Conservation (phyloP, 805 yeast species). For the Yarrowia bubula region DNA sequence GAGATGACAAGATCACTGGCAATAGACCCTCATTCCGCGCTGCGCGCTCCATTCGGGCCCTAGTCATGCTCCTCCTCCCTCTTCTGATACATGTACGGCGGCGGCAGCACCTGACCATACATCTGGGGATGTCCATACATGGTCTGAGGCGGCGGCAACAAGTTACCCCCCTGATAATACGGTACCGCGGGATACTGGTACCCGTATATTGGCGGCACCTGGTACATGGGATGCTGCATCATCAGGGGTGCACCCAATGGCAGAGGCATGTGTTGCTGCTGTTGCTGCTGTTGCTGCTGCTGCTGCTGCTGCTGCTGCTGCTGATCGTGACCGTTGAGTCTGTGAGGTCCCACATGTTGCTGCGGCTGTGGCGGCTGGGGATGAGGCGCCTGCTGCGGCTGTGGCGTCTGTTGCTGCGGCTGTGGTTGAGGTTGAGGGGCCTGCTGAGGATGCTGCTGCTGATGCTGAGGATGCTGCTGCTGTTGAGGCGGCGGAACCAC, state of each 20-base stretch:
- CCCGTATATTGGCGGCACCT: constrained; percentile 24
- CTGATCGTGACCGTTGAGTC: constrained; percentile 13
- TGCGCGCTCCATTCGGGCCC: no score
- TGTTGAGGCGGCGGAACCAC: neutral
- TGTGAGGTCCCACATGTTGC: neutral
- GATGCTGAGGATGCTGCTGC: neutral
- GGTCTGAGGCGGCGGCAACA: constrained; percentile 18
- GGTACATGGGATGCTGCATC: constrained; percentile 26
- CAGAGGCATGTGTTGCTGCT: constrained; percentile 22
- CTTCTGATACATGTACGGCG: constrained; percentile 22
- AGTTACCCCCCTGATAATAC: constrained; percentile 11
- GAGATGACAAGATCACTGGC: no score
- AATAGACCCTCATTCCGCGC: no score
- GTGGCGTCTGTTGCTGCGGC: neutral
- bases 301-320: neutral
- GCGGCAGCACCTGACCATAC: constrained; percentile 18
- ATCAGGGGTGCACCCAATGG: constrained; percentile 9
- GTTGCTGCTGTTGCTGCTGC: neutral
- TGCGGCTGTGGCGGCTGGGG: neutral
- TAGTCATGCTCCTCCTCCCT: neutral
- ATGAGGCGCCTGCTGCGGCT: neutral
- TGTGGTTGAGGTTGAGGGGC: neutral
- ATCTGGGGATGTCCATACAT: constrained; percentile 23
- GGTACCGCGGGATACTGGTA: constrained; percentile 19
- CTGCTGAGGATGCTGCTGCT: neutral